These are phyloP conservation scores for Xylariaceae sp. DNA, from an alignment of 2,329 filamentous ascomycete genomes.

Conservation along the genomic window DNA sequence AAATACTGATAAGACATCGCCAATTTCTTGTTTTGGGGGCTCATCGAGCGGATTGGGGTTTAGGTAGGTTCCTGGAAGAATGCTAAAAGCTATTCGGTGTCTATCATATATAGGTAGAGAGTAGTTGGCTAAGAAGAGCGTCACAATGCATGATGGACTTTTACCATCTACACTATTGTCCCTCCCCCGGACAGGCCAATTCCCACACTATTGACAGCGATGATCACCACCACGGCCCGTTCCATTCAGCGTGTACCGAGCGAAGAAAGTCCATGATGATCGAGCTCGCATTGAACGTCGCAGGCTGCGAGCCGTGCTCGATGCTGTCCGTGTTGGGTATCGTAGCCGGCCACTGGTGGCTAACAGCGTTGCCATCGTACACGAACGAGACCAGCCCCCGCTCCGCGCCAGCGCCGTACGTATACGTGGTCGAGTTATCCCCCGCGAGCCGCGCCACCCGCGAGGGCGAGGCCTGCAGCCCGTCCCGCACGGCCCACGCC, in stretches of 20 bases:
- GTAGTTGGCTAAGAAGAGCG: too few species aligned
- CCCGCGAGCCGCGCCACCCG: constrained; percentile 13
- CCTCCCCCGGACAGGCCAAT: too few species aligned
- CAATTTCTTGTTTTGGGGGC: too few species aligned
- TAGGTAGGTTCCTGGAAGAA: too few species aligned
- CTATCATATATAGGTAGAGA: too few species aligned
- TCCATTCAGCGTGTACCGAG: constrained; percentile 10
- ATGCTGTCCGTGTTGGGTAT: constrained; percentile 32
- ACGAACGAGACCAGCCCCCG: constrained; percentile 33
- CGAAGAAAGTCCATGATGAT: constrained; percentile 38
- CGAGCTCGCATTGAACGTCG: constrained; percentile 36
- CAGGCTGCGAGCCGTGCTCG: constrained; percentile 20
- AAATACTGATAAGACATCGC: too few species aligned
- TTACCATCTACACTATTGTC: too few species aligned
- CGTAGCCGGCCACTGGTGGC: constrained; percentile 38
- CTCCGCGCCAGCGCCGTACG: constrained; percentile 22
- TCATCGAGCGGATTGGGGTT: too few species aligned
- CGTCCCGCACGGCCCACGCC: constrained; percentile 47
- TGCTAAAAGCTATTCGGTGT: too few species aligned
- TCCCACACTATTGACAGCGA: too few species aligned
- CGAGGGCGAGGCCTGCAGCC: constrained; percentile 14
- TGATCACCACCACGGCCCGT: too few species aligned
- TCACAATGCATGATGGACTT: too few species aligned
- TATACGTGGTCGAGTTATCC: constrained; percentile 19
- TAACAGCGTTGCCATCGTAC: constrained; percentile 36